Percentiles rank a stretch among this genome's conserved stretches.
These are phyloP conservation scores for Yarrowia porcina DNA, from an alignment of 805 yeast genomes.

Conservation along the genomic window DNA sequence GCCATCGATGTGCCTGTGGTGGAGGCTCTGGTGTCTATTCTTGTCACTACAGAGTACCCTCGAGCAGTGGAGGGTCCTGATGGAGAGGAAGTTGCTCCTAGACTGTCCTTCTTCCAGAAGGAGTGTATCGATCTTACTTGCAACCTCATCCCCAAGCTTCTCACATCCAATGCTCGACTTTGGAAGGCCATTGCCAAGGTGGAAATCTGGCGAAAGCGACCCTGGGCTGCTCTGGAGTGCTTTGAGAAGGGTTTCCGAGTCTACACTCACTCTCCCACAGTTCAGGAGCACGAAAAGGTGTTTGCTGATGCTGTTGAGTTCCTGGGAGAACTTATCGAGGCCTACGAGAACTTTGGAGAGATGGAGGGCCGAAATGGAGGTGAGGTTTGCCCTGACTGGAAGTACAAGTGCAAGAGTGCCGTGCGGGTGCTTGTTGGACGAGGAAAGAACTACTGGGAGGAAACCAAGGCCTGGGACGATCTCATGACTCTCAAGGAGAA, in stretches of 20 bases:
- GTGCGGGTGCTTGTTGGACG: conserved; percentile 73
- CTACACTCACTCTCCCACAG: conserved; percentile 57
- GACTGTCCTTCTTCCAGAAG: conserved; percentile 58
- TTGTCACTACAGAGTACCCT: conserved; percentile 53
- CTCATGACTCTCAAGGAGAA: conserved; percentile 50
- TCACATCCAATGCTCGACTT: conserved; percentile 60
- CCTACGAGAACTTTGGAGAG: conserved; percentile 86
- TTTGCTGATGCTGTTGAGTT: conserved; percentile 82
- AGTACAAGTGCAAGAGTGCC: conserved; percentile 70
- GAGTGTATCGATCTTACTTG: conserved; percentile 71
- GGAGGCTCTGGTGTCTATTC: conserved; percentile 65
- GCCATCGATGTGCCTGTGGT: conserved; percentile 72
- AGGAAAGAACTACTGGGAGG: conserved; percentile 79
- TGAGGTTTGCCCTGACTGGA: conserved; percentile 90
- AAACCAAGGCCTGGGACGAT: conserved; percentile 69
- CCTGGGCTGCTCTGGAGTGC: conserved; percentile 84
- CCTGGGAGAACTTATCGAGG: conserved; percentile 74
- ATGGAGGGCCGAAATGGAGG: conserved; percentile 60
- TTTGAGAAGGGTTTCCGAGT: conserved; percentile 86
- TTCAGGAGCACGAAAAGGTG: conserved; percentile 54
- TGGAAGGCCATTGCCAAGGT: conserved; percentile 86
- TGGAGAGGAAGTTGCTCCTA: conserved; percentile 36
- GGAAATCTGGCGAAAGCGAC: conserved; percentile 78
- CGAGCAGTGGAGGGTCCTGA: conserved; percentile 34
- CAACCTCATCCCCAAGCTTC: conserved; percentile 60